phyloP scores from a whole-genome alignment of 208 protist genomes.

The Crithidia bombi region DNA sequence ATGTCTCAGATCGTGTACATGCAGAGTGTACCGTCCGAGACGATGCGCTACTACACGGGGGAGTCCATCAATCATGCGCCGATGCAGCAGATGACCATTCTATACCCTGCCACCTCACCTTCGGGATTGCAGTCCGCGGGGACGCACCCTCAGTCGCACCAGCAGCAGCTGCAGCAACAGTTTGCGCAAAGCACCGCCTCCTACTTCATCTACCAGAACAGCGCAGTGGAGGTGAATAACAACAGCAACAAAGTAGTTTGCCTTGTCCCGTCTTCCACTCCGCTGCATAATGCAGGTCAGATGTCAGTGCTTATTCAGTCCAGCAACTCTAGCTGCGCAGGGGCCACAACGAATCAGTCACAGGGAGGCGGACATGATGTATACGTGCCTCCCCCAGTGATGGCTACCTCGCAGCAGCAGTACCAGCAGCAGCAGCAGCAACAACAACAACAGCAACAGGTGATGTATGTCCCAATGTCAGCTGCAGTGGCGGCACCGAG shows the following conservation, averaged over 20 bases:
- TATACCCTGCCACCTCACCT: conserved; percentile 10
- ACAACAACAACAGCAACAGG: background rate
- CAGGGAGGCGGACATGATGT: background rate
- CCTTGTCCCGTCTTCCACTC: conserved; percentile 14
- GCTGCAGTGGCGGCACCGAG: background rate
- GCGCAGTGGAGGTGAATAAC: conserved; percentile 8
- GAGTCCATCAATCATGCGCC: background rate
- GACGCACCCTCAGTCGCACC: conserved; percentile 3
- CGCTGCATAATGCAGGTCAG: background rate
- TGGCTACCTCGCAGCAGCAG: conserved; percentile 1
- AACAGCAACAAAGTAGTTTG: conserved; percentile 21
- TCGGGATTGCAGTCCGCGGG: background rate
- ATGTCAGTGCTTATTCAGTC: conserved; percentile 27
- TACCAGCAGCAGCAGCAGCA: background rate
- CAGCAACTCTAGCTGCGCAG: conserved; percentile 1
- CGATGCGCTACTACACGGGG: conserved; percentile 16
- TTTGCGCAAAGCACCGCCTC: background rate
- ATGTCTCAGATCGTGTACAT: conserved; percentile 33
- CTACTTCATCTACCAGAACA: conserved; percentile 21
- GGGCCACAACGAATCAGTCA: background rate
- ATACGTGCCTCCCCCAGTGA: conserved; percentile 10
- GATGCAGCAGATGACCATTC: conserved; percentile 17
- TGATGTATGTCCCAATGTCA: background rate
- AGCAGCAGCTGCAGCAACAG: conserved; percentile 10
- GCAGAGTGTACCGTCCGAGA: conserved; percentile 1